Percentiles rank a stretch among this genome's conserved stretches.
These are phyloP conservation scores for Neopestalotiopsis sp. DNA, from an alignment of 2,329 filamentous ascomycete genomes.

Conservation along the genomic window DNA sequence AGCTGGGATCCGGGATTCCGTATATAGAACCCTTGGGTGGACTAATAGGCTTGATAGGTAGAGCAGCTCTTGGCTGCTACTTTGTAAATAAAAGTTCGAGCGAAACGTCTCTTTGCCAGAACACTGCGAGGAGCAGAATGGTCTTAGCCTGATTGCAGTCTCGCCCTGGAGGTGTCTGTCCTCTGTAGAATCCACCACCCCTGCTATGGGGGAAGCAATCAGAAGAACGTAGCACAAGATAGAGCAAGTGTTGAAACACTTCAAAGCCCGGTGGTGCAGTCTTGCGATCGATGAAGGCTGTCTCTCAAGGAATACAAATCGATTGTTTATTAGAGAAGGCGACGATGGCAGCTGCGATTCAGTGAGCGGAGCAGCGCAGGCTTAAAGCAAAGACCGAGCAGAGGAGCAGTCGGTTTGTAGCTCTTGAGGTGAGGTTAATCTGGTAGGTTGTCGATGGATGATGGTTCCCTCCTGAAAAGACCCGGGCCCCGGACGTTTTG, in stretches of 20 bases:
- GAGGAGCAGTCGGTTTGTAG: slow-evolving; percentile 24
- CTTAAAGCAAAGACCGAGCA: not conserved
- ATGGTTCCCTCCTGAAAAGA: not conserved
- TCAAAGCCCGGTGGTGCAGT: slow-evolving; percentile 18
- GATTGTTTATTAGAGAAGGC: slow-evolving; percentile 21
- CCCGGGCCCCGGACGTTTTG: slow-evolving; percentile 16
- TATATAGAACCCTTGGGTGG: not conserved
- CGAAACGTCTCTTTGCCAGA: not conserved
- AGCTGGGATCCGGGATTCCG: not conserved
- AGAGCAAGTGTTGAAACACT: slow-evolving; percentile 21
- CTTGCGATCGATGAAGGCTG: slow-evolving; percentile 6
- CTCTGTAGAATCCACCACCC: not conserved
- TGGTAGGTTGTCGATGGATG: slow-evolving; percentile 28
- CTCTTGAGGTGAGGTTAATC: slow-evolving; percentile 22
- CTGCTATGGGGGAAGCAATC: slow-evolving; percentile 7
- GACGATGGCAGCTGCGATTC: slow-evolving; percentile 21
- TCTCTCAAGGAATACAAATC: slow-evolving; percentile 20
- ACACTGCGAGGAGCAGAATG: not conserved
- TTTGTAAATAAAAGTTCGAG: not conserved
- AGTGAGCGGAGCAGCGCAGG: slow-evolving; percentile 19
- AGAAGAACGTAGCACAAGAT: slow-evolving; percentile 17
- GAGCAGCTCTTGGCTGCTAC: not conserved
- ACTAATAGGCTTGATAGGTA: not conserved
- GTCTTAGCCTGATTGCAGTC: not conserved
- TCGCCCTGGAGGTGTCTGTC: slow-evolving; percentile 7